Conservation (phyloP, 257 asterid species). For the Nicotiana sylvestris region DNA sequence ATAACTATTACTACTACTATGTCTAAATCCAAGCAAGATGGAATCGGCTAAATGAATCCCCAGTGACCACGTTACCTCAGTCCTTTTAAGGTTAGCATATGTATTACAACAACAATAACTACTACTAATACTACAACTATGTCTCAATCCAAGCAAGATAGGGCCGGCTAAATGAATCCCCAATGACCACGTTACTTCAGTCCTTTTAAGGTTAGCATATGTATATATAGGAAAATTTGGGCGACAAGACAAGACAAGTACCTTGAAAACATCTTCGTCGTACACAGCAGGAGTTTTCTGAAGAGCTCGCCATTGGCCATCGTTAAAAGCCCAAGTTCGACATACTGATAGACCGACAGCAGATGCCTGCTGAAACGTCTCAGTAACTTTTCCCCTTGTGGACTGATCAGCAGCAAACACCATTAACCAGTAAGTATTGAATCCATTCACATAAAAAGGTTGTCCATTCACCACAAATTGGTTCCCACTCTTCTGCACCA, state of each 20-base stretch:
- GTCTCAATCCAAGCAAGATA: not conserved
- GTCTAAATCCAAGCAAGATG: not conserved
- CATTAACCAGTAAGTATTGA: constrained; percentile 97
- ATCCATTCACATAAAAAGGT: constrained; percentile 90
- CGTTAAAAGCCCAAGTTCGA: constrained; percentile 97
- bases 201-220: not conserved
- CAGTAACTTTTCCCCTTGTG: constrained; percentile 68
- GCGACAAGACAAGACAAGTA: constrained; percentile 3
- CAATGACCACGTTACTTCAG: not conserved
- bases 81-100: not conserved
- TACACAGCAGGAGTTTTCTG: constrained; percentile 72
- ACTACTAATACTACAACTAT: not conserved
- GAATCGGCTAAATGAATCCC: not conserved
- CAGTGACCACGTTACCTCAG: not conserved
- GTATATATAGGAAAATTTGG: not conserved
- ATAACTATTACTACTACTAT: not conserved
- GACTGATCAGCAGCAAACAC: constrained; percentile 79
- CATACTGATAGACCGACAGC: constrained; percentile 75
- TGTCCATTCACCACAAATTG: constrained; percentile 60
- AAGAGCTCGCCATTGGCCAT: constrained; percentile 94
- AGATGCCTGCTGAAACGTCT: constrained; percentile 72
- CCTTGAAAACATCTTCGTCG: constrained; percentile 79
- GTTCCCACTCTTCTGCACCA: constrained; percentile 64
- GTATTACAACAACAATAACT: not conserved
- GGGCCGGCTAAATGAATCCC: not conserved